Conservation (phyloP, 805 yeast species). For the Wickerhamiella bombiphila region DNA sequence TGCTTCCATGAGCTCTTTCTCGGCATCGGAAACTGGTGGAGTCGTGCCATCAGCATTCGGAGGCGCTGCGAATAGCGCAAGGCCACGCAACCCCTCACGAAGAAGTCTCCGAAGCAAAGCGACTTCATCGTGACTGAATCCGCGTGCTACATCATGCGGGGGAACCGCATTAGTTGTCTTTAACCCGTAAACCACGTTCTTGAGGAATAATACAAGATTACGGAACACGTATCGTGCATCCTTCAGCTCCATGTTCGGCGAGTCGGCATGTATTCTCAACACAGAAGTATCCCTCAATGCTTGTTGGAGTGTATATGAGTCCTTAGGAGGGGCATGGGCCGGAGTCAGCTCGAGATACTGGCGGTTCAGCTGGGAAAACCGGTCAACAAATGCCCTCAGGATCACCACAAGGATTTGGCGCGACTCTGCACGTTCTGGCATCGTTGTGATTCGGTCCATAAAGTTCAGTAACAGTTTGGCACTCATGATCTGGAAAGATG, state of each 20-base stretch:
- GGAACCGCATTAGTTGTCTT: conserved; percentile 61
- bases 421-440: conserved; percentile 69
- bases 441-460: conserved; percentile 72
- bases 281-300: conserved; percentile 30
- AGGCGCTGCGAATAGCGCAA: conserved; percentile 48
- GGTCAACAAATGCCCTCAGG: conserved; percentile 72
- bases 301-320: conserved; percentile 8
- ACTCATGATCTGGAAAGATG: conserved; percentile 92
- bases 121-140: conserved; percentile 73
- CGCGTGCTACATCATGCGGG: conserved; percentile 58
- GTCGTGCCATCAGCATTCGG: not conserved
- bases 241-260: conserved; percentile 52
- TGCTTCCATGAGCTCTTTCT: conserved; percentile 88
- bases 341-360: conserved; percentile 29
- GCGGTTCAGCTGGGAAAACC: conserved; percentile 62
- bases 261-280: conserved; percentile 39
- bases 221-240: conserved; percentile 81
- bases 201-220: conserved; percentile 76
- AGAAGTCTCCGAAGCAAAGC: conserved; percentile 60
- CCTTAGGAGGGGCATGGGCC: not conserved
- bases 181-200: conserved; percentile 77
- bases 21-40: conserved; percentile 42
- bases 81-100: conserved; percentile 70
- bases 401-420: conserved; percentile 74
- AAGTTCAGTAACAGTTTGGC: conserved; percentile 77